phyloP scores from a whole-genome alignment of 768 basidiomycete genomes.

The Termitomyces heimii region DNA sequence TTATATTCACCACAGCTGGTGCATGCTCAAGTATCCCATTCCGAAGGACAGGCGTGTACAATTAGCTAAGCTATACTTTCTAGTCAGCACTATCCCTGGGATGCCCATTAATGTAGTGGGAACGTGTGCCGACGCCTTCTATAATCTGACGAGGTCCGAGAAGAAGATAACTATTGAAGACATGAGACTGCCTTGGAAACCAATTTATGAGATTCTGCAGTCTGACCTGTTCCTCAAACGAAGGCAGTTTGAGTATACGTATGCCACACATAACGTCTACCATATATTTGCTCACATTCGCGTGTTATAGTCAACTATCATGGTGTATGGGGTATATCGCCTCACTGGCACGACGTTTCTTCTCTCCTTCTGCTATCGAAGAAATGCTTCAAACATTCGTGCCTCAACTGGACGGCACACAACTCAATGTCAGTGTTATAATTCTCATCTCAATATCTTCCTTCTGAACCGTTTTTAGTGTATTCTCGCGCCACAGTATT shows the following conservation, averaged over 20 bases:
- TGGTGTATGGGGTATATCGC: slow-evolving; percentile 75
- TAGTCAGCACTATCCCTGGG: slow-evolving; percentile 70
- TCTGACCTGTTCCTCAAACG: slow-evolving; percentile 73
- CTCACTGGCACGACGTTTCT: slow-evolving; percentile 69
- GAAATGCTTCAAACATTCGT: slow-evolving; percentile 88
- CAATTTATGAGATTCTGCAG: slow-evolving; percentile 64
- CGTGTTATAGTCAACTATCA: slow-evolving; percentile 50
- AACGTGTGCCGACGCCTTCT: slow-evolving; percentile 58
- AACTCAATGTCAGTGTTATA: slow-evolving; percentile 51
- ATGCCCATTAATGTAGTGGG: slow-evolving; percentile 67
- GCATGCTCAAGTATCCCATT: slow-evolving; percentile 81
- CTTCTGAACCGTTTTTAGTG: slow-evolving; percentile 34
- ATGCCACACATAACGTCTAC: slow-evolving; percentile 17
- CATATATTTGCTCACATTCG: slow-evolving; percentile 3
- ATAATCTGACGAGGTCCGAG: slow-evolving; percentile 55
- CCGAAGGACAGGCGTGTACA: slow-evolving; percentile 71
- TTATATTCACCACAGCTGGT: slow-evolving; percentile 48
- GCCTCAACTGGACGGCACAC: slow-evolving; percentile 69
- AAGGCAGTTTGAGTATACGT: slow-evolving; percentile 78
- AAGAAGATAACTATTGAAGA: slow-evolving; percentile 74
- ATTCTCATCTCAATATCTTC: neutral
- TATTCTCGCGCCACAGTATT: slow-evolving; percentile 78
- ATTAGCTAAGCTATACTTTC: slow-evolving; percentile 75
- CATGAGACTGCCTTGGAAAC: slow-evolving; percentile 78
- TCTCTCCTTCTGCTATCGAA: slow-evolving; percentile 80